Percentiles rank a stretch among this genome's conserved stretches.
Evolutionary conservation across 2,329 filamentous ascomycete genomes (phyloP).

Genomic region (Chaetomiaceae sp.): DNA sequence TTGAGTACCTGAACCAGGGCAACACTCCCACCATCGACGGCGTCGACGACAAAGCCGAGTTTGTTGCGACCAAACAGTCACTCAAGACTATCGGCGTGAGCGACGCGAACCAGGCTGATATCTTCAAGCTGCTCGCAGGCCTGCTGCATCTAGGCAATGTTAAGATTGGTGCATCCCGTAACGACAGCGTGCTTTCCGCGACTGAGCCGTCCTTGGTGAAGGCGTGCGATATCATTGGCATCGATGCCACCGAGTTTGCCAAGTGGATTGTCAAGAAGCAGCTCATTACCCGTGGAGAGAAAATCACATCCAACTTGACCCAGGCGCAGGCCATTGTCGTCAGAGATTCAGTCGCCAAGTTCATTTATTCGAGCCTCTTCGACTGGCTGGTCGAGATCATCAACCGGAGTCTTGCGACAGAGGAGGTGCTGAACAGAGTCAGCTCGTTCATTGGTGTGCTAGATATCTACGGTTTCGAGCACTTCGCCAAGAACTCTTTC

Average conservation of each 20-base stretch:
- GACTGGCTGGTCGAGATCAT: conserved; percentile 99
- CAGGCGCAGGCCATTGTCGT: conserved; percentile 93
- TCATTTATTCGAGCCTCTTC: conserved; percentile 96
- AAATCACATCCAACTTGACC: conserved; percentile 92
- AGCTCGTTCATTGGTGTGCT: conserved; percentile 93
- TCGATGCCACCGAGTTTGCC: conserved; percentile 79
- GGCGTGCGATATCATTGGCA: conserved; percentile 81
- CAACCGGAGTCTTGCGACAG: conserved; percentile 83
- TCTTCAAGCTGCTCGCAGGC: conserved; percentile 87
- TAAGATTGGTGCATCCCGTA: conserved; percentile 87
- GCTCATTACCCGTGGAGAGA: conserved; percentile 90
- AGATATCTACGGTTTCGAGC: conserved; percentile 99
- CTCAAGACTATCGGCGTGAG: conserved; percentile 82
- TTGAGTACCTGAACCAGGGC: conserved; percentile 94
- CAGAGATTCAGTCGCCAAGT: conserved; percentile 95
- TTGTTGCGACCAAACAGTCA: conserved; percentile 80
- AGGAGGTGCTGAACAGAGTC: conserved; percentile 77
- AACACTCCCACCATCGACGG: conserved; percentile 87
- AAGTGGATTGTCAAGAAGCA: conserved; percentile 99
- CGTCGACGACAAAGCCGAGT: conserved; percentile 93
- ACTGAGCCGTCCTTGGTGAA: conserved; percentile 77
- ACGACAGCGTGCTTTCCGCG: conserved; percentile 76
- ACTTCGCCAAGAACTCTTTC: conserved; percentile 99
- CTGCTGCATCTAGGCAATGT: conserved; percentile 93
- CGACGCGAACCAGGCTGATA: conserved; percentile 68